Evolutionary conservation across 352 stramenopile genomes (phyloP).

Genomic region (Phytopythium oedochilum): DNA sequence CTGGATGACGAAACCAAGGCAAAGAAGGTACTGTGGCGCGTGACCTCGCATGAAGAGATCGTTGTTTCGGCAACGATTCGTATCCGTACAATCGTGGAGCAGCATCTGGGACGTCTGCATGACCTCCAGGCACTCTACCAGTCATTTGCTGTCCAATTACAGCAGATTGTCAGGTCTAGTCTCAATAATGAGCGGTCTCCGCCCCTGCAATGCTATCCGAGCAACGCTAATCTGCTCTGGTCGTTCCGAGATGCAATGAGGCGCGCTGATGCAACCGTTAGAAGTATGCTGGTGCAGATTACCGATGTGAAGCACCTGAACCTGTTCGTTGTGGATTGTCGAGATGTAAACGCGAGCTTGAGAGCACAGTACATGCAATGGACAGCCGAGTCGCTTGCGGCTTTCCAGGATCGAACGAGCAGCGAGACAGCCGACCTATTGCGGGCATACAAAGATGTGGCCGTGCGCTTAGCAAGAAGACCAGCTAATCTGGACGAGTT

Average conservation of each 20-base stretch:
- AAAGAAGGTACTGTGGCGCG: slow-evolving; percentile 55
- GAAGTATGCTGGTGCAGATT: slow-evolving; percentile 18
- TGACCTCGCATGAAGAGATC: slow-evolving; percentile 56
- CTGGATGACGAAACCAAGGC: not conserved
- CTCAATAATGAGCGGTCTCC: slow-evolving; percentile 4
- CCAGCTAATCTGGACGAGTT: slow-evolving; percentile 72
- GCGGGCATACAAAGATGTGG: slow-evolving; percentile 74
- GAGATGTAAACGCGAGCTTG: slow-evolving; percentile 34
- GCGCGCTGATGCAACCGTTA: slow-evolving; percentile 15
- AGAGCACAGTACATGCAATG: slow-evolving; percentile 35
- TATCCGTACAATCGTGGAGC: slow-evolving; percentile 62
- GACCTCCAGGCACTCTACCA: slow-evolving; percentile 41
- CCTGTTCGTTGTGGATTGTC: slow-evolving; percentile 50
- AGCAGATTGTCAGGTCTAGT: not conserved
- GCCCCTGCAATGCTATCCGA: too few species aligned
- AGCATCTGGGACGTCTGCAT: slow-evolving; percentile 34
- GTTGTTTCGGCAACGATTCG: slow-evolving; percentile 46
- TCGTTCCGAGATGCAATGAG: slow-evolving; percentile 24
- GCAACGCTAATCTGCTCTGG: too few species aligned
- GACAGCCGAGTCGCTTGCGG: slow-evolving; percentile 28
- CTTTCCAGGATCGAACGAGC: slow-evolving; percentile 48
- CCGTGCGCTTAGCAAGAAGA: slow-evolving; percentile 47
- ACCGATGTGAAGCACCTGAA: slow-evolving; percentile 21
- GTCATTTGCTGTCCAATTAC: slow-evolving; percentile 26
- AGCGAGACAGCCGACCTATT: slow-evolving; percentile 48